Evolutionary conservation across 179 eudicot genomes (phyloP).

Genomic region (Corrigiola litoralis): DNA sequence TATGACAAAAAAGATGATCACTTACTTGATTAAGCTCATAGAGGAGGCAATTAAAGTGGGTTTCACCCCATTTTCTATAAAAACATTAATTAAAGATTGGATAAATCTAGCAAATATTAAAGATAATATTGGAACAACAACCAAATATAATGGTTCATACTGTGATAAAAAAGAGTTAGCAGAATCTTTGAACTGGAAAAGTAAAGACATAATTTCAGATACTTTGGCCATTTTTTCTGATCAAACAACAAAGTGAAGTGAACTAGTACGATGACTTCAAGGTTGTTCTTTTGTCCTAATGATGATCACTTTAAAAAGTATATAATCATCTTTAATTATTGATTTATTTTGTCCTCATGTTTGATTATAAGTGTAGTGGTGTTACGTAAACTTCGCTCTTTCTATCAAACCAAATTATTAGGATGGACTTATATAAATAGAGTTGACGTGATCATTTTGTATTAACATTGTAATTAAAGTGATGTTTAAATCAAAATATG

Average conservation of each 20-base stretch:
- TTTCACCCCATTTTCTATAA: constrained; percentile 56
- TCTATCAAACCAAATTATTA: no score
- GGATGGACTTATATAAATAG: no score
- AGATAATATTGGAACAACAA: constrained; percentile 46
- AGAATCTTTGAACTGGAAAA: constrained; percentile 29
- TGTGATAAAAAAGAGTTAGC: constrained; percentile 46
- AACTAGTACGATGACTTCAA: no score
- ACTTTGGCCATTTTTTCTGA: neutral
- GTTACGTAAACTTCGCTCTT: no score
- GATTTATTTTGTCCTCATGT: no score
- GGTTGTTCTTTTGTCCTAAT: no score
- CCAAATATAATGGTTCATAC: constrained; percentile 52
- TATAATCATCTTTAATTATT: no score
- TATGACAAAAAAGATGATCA: neutral
- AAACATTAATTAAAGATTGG: constrained; percentile 30
- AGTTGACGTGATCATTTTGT: no score
- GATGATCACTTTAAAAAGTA: no score
- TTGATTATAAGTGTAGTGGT: no score
- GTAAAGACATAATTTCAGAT: neutral
- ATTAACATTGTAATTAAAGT: no score
- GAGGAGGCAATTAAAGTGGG: constrained; percentile 36
- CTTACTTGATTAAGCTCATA: constrained; percentile 60
- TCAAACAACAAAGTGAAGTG: neutral
- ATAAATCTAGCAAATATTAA: constrained; percentile 40
- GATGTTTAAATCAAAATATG: no score